These are phyloP conservation scores for Monilinia vaccinii-corymbosi DNA, from an alignment of 2,329 filamentous ascomycete species.

Conservation along the genomic window DNA sequence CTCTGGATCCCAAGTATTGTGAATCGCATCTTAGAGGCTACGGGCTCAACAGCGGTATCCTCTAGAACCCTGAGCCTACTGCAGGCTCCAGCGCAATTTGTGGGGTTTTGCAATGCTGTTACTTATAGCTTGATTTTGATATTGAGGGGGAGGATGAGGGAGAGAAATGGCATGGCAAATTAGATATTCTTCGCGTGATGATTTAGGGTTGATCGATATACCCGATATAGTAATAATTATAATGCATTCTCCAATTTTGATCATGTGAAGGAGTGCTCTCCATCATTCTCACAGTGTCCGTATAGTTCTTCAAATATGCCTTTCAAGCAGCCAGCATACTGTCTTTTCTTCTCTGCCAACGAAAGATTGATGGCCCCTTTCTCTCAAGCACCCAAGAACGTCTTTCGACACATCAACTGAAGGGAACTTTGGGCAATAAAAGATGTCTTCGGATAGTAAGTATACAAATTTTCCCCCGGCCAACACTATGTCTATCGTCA, in stretches of 20 bases:
- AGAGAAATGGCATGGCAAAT: not conserved
- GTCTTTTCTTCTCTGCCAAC: too few species aligned
- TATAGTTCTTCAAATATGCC: too few species aligned
- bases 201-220: not conserved
- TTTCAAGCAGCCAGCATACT: too few species aligned
- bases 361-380: too few species aligned
- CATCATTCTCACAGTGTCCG: too few species aligned
- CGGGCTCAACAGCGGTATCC: not conserved
- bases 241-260: not conserved
- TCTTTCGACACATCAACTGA: too few species aligned
- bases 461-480: too few species aligned
- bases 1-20: not conserved
- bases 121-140: not conserved
- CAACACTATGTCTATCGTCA: too few species aligned
- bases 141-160: not conserved
- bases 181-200: not conserved
- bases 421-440: too few species aligned
- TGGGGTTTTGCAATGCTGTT: not conserved
- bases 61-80: not conserved
- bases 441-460: too few species aligned
- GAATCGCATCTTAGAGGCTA: not conserved
- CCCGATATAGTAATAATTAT: not conserved
- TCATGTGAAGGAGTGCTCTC: not conserved
- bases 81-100: not conserved
- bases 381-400: too few species aligned